These are phyloP conservation scores for Amylocystis lapponica DNA, from an alignment of 768 basidiomycete genomes.

Conservation along the genomic window DNA sequence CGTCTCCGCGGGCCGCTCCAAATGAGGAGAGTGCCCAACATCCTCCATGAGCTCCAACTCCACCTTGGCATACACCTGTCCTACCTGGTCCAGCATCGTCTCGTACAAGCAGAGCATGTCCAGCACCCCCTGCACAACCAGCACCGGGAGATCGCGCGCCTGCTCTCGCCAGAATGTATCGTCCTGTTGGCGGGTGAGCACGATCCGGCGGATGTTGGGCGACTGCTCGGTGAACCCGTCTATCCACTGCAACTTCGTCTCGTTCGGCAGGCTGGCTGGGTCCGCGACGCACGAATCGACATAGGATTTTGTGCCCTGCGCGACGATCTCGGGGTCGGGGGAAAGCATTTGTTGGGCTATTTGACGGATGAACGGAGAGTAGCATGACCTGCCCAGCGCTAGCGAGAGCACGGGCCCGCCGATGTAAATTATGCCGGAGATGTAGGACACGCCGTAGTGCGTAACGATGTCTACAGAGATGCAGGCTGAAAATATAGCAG, in stretches of 20 bases:
- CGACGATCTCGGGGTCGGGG: constrained; percentile 9
- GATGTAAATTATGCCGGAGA: constrained; percentile 18
- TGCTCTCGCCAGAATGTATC: constrained; percentile 13
- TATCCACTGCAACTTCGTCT: constrained; percentile 15
- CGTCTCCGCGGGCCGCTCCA: constrained; percentile 15
- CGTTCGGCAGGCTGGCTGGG: constrained; percentile 11
- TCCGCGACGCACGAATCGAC: constrained; percentile 18
- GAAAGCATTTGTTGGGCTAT: constrained; percentile 8
- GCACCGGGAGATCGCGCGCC: constrained; percentile 12
- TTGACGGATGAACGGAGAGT: constrained; percentile 5
- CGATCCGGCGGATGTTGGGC: constrained; percentile 13
- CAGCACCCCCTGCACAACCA: constrained; percentile 19
- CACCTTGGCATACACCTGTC: constrained; percentile 8
- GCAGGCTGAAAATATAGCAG: neutral
- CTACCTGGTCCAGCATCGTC: constrained; percentile 10
- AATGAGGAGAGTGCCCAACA: constrained; percentile 18
- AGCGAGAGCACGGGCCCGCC: constrained; percentile 19
- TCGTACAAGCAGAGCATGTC: constrained; percentile 15
- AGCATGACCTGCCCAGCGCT: neutral
- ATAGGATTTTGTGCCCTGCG: constrained; percentile 11
- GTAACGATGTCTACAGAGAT: constrained; percentile 15
- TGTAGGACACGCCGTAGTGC: constrained; percentile 14
- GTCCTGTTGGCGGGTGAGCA: constrained; percentile 17
- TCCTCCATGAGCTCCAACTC: constrained; percentile 15
- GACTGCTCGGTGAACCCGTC: constrained; percentile 17